phyloP scores from a whole-genome alignment of 2,329 filamentous ascomycete genomes.

The Fusarium tanahbumbuense region DNA sequence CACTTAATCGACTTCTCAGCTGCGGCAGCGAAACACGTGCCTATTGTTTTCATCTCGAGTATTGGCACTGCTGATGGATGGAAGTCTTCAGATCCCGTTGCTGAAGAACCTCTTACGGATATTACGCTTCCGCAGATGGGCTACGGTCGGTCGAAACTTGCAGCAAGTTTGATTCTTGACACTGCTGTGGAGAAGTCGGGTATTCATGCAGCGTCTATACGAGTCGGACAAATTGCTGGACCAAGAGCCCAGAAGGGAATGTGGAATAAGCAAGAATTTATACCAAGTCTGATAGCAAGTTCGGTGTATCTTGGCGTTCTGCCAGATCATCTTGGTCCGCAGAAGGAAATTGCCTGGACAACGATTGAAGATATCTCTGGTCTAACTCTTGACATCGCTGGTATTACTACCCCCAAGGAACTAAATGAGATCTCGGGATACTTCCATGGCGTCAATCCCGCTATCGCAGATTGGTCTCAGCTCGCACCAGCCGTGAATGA shows the following conservation, averaged over 20 bases:
- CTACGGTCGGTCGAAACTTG: constrained; percentile 1
- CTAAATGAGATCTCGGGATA: not conserved
- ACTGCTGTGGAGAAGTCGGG: not conserved
- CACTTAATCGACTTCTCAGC: not conserved
- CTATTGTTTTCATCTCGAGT: not conserved
- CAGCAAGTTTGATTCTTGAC: not conserved
- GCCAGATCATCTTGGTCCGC: not conserved
- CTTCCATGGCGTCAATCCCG: constrained; percentile 14
- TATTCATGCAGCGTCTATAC: accelerated
- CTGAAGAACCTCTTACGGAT: not conserved
- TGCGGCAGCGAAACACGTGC: not conserved
- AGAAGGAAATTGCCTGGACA: not conserved
- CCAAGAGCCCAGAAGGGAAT: not conserved
- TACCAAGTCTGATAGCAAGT: constrained; percentile 12
- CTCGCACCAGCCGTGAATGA: not conserved
- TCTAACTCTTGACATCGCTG: not conserved
- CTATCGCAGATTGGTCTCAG: not conserved
- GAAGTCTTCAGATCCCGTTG: accelerated
- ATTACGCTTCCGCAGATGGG: not conserved
- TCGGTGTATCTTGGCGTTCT: constrained; percentile 3
- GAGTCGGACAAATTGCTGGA: constrained; percentile 15
- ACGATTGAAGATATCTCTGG: not conserved
- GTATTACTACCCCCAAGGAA: not conserved
- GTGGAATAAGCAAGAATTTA: constrained; percentile 12
- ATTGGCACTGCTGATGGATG: not conserved